Base-by-base conservation (phyloP, 1,139 yeast species). In the Suhomyces terraborum region DNA sequence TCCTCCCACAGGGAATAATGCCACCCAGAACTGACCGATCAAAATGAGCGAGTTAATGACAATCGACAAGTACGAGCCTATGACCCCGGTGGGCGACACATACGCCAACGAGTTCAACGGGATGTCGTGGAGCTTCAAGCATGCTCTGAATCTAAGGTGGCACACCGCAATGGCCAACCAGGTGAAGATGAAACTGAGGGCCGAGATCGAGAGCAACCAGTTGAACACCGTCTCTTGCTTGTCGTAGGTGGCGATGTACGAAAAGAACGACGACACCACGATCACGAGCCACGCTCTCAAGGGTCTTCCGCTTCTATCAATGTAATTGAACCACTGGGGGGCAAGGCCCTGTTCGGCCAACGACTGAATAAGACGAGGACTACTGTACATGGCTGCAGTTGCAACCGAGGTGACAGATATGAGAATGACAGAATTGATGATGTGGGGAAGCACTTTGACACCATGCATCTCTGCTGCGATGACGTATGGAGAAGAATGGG, bases 361-460 rank as follows among this genome's bases (percentile, higher is more conserved):
- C 3, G 61, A 49, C 23, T 58, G 54, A 41, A 58, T 52, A 42
- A 58, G 53, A 39, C 62, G 53, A 33, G 61, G 52, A 30, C 58
- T 52, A 37, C 57, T 52, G 53, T 58, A 58, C 61, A 56, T 56
- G 41, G 61, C 61, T 23, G 62, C 61, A n/a, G 62, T 56, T 12
- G 62, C 61, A 24, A 58, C 63, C 2, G 61, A 56, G 4, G 61
- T 56, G 23, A 57, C 62, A n/a, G 60, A 55, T 36, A 56, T 50
- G 46, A 58, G 53, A 30, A 58, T 58, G 30, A 57, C 61, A 3
- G 60, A 59, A 36, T 58, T 58, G 47, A 57, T 54, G 41, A 58
- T 55, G 40, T 55, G 59, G 2, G 63, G 62, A 27, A 58, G 46
- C 16, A 54, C 62, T 41, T 50, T 50, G 23, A 57, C 51, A 14